Base-by-base conservation (phyloP, 169 alveolate species). In the Blepharisma undulans region DNA sequence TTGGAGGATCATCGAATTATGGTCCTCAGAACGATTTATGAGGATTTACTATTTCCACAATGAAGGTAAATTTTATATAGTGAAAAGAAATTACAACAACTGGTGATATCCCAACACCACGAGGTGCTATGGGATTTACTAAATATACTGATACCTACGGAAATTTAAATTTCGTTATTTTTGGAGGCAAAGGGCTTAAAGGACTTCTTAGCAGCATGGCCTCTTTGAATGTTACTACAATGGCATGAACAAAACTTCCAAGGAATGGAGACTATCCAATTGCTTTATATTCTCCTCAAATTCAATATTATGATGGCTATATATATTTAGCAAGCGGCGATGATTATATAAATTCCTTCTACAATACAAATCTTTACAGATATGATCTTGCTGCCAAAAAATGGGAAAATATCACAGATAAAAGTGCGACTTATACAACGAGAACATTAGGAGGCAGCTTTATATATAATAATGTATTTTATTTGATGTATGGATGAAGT, bases 21-120 rank as follows among this genome's bases (percentile, higher is more conserved):
- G 86, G 86, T 14, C 29, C 86, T 78, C 29, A 78, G 18, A 29
- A 25, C 18, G 86, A 78, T 14, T 78, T 78, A 78, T 78, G 86
- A 61, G 86, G 18, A 10, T 78, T 29, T 8, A 32, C 29, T 0
- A 27, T 78, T 21, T 14, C 12, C 25, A 84, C 78, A 21, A 79
- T 29, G 34, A 33, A 79, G 18, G 87, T 27, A 29, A 21, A 0
- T n/a, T 33, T 79, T 16, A n/a, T 25, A 30, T 29, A 25, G 87
- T 25, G 61, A 79, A 79, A n/a, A 10, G 72, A 72, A 22, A 16
- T 33, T 8, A 27, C 18, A 33, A 74, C 33, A 74, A 30, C 87
- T 25, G 87, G 87, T 18, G 16, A 14, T 25, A 21, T 76, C 14
- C 87, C 87, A 29, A 12, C 8, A n/a, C 87, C 87, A 79, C 16